These are phyloP conservation scores for Limnanthes douglasii DNA, from an alignment of 345 rosid genomes.

Conservation along the genomic window DNA sequence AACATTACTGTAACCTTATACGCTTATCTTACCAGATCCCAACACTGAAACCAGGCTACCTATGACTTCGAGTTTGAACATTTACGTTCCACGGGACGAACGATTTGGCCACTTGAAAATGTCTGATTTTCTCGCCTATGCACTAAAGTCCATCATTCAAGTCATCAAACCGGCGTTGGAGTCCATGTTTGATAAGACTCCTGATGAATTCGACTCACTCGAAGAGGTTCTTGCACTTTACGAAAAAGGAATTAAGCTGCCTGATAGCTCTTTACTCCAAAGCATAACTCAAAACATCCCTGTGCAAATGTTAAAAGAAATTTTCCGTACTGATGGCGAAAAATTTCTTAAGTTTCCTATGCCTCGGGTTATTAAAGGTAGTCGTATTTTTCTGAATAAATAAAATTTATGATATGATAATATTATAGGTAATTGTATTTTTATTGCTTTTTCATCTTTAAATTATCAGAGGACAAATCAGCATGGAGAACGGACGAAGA, in stretches of 20 bases:
- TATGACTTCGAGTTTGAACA: slow-evolving; percentile 18
- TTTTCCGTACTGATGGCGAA: slow-evolving; percentile 37
- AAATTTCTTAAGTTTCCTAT: slow-evolving; percentile 33
- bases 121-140: slow-evolving; percentile 45
- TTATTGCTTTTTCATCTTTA: not conserved
- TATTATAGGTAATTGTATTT: not conserved
- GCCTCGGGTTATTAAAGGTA: slow-evolving; percentile 72
- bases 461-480: slow-evolving; percentile 37
- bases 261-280: slow-evolving; percentile 22
- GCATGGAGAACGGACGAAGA: slow-evolving; percentile 78
- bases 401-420: too few relatives aligned
- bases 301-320: slow-evolving; percentile 35
- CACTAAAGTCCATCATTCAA: slow-evolving; percentile 38
- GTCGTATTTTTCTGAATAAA: too few relatives aligned
- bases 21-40: slow-evolving; percentile 42
- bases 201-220: slow-evolving; percentile 38
- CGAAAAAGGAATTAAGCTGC: slow-evolving; percentile 37
- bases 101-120: slow-evolving; percentile 56
- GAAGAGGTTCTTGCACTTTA: slow-evolving; percentile 43
- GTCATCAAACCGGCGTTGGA: slow-evolving; percentile 34
- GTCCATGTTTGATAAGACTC: slow-evolving; percentile 25
- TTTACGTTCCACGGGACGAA: slow-evolving; percentile 82
- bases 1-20: slow-evolving; percentile 4
- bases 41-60: slow-evolving; percentile 40
- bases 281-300: slow-evolving; percentile 23